Percentiles rank a stretch among this genome's conserved stretches.
These are phyloP conservation scores for Knoxia roxburghii DNA, from an alignment of 257 asterid species.

Conservation along the genomic window DNA sequence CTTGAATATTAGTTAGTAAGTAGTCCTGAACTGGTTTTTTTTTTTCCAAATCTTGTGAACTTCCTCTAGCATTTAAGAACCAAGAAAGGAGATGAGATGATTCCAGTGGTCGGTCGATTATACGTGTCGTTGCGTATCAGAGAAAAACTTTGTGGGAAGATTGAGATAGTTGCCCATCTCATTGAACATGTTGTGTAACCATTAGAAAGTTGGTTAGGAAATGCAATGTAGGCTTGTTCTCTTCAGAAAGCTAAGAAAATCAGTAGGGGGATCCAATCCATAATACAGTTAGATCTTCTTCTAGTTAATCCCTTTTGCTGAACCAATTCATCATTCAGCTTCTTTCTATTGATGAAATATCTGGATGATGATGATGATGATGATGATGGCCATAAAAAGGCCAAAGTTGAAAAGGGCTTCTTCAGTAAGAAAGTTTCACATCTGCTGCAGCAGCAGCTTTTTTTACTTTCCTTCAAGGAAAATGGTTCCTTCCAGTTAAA, in stretches of 20 bases:
- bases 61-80: background rate
- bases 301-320: no score
- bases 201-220: background rate
- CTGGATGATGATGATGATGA: background rate
- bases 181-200: background rate
- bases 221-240: conserved; percentile 7
- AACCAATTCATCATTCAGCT: no score
- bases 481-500: conserved; percentile 3
- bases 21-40: background rate
- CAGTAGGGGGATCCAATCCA: conserved; percentile 5
- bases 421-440: background rate
- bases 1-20: background rate
- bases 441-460: background rate
- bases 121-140: background rate
- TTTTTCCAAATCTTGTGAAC: background rate
- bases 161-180: background rate
- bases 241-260: conserved; percentile 11
- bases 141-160: background rate
- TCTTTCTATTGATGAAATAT: background rate
- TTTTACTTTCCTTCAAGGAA: background rate
- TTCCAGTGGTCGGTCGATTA: no score
- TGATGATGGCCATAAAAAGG: background rate
- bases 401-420: background rate
- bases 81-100: background rate
- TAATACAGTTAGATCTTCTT: conserved; percentile 2